A percentile compares a stretch with the other conserved stretches of the same genome.
phyloP scores from a whole-genome alignment of 1,284 basidiomycete species.

The Boletus mariae region DNA sequence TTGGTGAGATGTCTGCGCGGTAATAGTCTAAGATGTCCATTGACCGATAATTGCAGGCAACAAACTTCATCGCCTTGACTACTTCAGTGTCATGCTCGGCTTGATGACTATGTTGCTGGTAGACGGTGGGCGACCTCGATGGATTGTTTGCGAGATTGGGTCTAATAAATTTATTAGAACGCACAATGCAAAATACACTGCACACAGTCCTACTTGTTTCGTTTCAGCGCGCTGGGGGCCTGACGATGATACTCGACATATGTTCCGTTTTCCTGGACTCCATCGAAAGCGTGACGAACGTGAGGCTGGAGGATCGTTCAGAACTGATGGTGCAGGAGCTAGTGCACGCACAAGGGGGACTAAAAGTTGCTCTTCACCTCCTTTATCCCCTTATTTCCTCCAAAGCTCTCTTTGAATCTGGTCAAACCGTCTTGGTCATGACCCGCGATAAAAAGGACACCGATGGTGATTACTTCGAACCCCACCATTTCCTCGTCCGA shows the following conservation, averaged over 20 bases:
- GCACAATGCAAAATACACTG: slow-evolving; percentile 67
- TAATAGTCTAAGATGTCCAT: neutral
- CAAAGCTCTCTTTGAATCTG: slow-evolving; percentile 80
- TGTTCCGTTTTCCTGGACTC: slow-evolving; percentile 56
- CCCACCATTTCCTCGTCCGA: slow-evolving; percentile 81
- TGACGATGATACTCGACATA: slow-evolving; percentile 65
- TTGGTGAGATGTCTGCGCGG: slow-evolving; percentile 41
- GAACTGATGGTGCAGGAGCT: slow-evolving; percentile 60
- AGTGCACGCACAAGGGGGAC: slow-evolving; percentile 72
- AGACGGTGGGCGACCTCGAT: slow-evolving; percentile 61
- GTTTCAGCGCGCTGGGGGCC: slow-evolving; percentile 71
- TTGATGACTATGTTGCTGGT: slow-evolving; percentile 73
- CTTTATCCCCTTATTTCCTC: slow-evolving; percentile 76
- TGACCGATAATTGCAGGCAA: slow-evolving; percentile 37
- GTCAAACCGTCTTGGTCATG: slow-evolving; percentile 73
- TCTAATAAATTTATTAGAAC: slow-evolving; percentile 47
- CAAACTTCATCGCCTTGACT: slow-evolving; percentile 55
- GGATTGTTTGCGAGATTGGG: neutral
- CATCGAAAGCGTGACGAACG: slow-evolving; percentile 50
- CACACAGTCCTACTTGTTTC: slow-evolving; percentile 80
- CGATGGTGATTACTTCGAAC: slow-evolving; percentile 76
- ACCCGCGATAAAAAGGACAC: slow-evolving; percentile 78
- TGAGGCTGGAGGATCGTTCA: slow-evolving; percentile 52
- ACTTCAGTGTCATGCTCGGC: slow-evolving; percentile 77
- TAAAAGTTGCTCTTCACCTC: slow-evolving; percentile 81